phyloP scores from a whole-genome alignment of 2,329 filamentous ascomycete genomes.

The Trichophyton equinum region DNA sequence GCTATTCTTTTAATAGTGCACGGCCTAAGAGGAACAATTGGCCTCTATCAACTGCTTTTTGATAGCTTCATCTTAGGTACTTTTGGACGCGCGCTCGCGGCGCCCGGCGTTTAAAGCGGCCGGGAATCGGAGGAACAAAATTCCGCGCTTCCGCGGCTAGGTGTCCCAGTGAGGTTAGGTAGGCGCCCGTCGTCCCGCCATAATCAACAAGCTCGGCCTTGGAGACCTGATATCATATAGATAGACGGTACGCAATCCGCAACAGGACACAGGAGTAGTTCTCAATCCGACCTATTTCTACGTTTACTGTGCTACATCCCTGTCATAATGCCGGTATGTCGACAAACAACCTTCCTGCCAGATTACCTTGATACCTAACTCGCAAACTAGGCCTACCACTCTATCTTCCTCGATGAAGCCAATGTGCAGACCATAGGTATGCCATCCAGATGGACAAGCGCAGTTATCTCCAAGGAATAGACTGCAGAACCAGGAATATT shows the following conservation, averaged over 20 bases:
- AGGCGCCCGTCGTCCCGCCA: neutral
- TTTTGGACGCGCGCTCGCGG: neutral
- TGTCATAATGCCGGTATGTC: neutral
- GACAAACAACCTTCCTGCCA: neutral
- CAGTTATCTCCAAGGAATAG: neutral
- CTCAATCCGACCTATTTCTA: neutral
- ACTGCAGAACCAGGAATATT: neutral
- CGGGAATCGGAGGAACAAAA: neutral
- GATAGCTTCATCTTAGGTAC: neutral
- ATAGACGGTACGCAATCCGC: neutral
- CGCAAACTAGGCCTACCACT: constrained; percentile 73
- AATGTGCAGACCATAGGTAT: constrained; percentile 53
- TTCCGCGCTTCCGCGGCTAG: neutral
- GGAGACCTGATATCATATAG: neutral
- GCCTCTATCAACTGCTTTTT: neutral
- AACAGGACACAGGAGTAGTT: neutral
- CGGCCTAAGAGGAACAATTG: neutral
- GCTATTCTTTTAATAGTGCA: neutral
- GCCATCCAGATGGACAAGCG: neutral
- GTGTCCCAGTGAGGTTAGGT: neutral
- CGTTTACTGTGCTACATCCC: neutral
- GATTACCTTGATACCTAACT: neutral
- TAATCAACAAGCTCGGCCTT: neutral
- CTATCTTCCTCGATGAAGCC: constrained; percentile 78
- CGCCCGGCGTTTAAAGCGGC: neutral